Conservation (phyloP, 2,329 filamentous ascomycete species). For the Pleoardoris graminearum region DNA sequence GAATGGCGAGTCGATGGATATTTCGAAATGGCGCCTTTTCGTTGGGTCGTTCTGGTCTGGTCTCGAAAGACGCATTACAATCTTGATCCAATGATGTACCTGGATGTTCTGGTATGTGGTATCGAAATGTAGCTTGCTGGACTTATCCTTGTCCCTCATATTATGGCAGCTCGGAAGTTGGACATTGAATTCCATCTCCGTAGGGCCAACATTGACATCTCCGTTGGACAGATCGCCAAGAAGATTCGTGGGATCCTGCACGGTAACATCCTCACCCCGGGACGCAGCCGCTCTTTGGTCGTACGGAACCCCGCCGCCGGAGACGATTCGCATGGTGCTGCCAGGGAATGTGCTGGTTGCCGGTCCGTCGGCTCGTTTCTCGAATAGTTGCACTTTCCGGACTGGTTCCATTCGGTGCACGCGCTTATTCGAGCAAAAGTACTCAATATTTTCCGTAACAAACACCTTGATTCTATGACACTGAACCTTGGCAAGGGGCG, state of each 20-base stretch:
- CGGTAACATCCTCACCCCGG: slow-evolving; percentile 58
- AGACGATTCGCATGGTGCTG: slow-evolving; percentile 74
- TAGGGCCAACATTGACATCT: slow-evolving; percentile 79
- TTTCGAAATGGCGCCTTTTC: slow-evolving; percentile 88
- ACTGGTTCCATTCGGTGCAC: slow-evolving; percentile 84
- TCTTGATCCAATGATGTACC: slow-evolving; percentile 97
- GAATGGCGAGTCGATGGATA: slow-evolving; percentile 94
- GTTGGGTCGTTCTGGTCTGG: slow-evolving; percentile 75
- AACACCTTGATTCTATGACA: slow-evolving; percentile 91
- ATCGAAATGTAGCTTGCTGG: slow-evolving; percentile 76
- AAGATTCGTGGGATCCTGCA: slow-evolving; percentile 66
- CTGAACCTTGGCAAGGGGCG: slow-evolving; percentile 88
- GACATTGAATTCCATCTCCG: slow-evolving; percentile 92
- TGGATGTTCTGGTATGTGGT: slow-evolving; percentile 93
- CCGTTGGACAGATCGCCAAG: slow-evolving; percentile 74
- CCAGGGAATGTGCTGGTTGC: slow-evolving; percentile 73
- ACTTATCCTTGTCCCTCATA: slow-evolving; percentile 72
- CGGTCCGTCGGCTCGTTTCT: slow-evolving; percentile 81
- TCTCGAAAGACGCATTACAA: slow-evolving; percentile 89
- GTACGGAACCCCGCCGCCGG: slow-evolving; percentile 78
- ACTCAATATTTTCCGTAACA: slow-evolving; percentile 87
- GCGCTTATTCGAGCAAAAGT: slow-evolving; percentile 82
- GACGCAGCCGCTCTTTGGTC: slow-evolving; percentile 61
- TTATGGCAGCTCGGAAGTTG: slow-evolving; percentile 87
- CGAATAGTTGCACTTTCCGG: slow-evolving; percentile 81